Evolutionary conservation across 1,284 basidiomycete genomes (phyloP).

Genomic region (Fomitopsis betulina): DNA sequence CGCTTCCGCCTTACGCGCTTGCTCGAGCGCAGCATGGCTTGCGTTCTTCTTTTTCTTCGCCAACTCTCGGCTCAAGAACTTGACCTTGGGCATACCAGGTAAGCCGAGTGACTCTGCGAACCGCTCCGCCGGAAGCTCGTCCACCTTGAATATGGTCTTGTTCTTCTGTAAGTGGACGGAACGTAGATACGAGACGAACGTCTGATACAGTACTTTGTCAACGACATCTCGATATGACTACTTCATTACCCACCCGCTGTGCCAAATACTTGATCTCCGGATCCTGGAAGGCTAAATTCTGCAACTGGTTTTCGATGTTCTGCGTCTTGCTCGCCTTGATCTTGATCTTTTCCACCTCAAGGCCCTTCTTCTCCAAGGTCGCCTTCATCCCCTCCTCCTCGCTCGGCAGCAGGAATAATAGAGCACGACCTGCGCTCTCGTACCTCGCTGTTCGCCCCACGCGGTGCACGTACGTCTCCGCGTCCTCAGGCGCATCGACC

Average conservation of each 20-base stretch:
- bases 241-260: slow-evolving; percentile 59
- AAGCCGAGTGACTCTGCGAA: slow-evolving; percentile 91
- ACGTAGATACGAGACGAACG: slow-evolving; percentile 95
- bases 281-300: slow-evolving; percentile 92
- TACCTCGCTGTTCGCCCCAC: slow-evolving; percentile 96
- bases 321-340: slow-evolving; percentile 88
- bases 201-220: slow-evolving; percentile 44
- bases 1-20: slow-evolving; percentile 22
- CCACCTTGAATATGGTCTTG: slow-evolving; percentile 88
- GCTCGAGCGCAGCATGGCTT: slow-evolving; percentile 28
- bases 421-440: slow-evolving; percentile 83
- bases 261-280: slow-evolving; percentile 97
- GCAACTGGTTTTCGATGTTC: slow-evolving; percentile 84
- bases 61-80: slow-evolving; percentile 75
- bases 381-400: slow-evolving; percentile 89
- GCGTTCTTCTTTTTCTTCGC: slow-evolving; percentile 76
- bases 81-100: slow-evolving; percentile 95
- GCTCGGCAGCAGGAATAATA: slow-evolving; percentile 83
- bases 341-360: slow-evolving; percentile 84
- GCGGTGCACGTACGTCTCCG: slow-evolving; percentile 97
- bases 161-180: slow-evolving; percentile 93
- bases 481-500: slow-evolving; percentile 96
- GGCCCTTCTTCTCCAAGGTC: slow-evolving; percentile 68
- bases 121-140: slow-evolving; percentile 76
- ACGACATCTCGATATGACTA: neutral